Evolutionary conservation across 2,329 filamentous ascomycete species (phyloP).

Genomic region (Waltergamsia citrina): DNA sequence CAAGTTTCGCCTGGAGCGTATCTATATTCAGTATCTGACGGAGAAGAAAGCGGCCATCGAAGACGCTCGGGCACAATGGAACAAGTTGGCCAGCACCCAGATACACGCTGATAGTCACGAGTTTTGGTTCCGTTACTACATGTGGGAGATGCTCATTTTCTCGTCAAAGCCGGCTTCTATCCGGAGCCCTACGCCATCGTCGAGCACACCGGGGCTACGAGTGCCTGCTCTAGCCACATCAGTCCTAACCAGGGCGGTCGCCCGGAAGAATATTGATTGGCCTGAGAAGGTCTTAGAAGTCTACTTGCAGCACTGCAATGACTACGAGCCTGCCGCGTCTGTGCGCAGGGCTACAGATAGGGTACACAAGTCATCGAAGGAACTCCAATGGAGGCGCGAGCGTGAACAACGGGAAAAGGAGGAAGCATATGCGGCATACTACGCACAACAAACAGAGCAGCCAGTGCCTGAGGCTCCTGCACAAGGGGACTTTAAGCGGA

Average conservation of each 20-base stretch:
- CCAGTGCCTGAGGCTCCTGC: conserved; percentile 10
- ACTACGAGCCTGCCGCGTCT: conserved; percentile 72
- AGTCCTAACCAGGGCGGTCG: conserved; percentile 63
- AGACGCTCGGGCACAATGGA: conserved; percentile 70
- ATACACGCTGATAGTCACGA: conserved; percentile 71
- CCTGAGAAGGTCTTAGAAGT: conserved; percentile 68
- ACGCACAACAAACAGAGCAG: conserved; percentile 15
- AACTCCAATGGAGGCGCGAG: conserved; percentile 53
- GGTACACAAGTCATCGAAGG: conserved; percentile 59
- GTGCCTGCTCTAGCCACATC: conserved; percentile 66
- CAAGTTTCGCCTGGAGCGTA: conserved; percentile 78
- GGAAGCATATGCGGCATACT: conserved; percentile 35
- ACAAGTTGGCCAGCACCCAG: conserved; percentile 53
- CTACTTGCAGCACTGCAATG: conserved; percentile 74
- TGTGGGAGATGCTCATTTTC: conserved; percentile 74
- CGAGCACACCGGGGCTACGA: conserved; percentile 37
- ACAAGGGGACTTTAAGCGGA: conserved; percentile 50
- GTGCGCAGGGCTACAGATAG: conserved; percentile 67
- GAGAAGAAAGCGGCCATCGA: conserved; percentile 72
- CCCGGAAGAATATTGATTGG: conserved; percentile 57
- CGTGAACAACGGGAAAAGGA: conserved; percentile 54
- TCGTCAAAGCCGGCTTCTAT: conserved; percentile 33
- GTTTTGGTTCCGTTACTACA: conserved; percentile 89
- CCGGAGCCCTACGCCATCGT: conserved; percentile 41
- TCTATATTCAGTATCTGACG: conserved; percentile 84